Base-by-base conservation (phyloP, 306 rosid species). In the Cucurbita maxima region DNA sequence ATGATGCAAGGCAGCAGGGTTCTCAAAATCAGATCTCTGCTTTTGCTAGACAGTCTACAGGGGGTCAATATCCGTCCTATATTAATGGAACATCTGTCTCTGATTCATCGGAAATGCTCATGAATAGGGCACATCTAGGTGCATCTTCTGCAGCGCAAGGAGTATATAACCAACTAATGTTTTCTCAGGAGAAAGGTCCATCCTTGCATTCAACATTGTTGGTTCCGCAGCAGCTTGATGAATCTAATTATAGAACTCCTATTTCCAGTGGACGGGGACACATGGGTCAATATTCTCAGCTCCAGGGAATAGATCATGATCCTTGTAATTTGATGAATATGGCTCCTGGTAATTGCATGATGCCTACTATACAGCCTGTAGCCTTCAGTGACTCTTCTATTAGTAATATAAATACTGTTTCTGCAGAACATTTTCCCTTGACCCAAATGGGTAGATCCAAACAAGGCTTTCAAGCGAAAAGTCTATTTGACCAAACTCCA, bases 191-290 rank as follows among this genome's bases (percentile, higher is more conserved):
- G 70, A 86, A 83, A 77, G 79, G 80, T 34, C 87, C 77, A 74
- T 72, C 71, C 59, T 56, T 81, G 79, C 81, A 54, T 22, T 76
- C 85, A 30, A 22, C 77, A 60, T 74, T 81, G 72, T 66, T 71
- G 72, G 79, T 77, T 78, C 72, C 85, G 14, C 87, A 83, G 79
- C 87, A 81, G 80, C 78, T 80, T n/a, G 87, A 85, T 74, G 81
- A 22, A n/a, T 79, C 86, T 51, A 66, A 81, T 58, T 81, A 85
- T 67, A 86, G 87, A 16, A 59, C 80, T 36, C 85, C 87, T 22
- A 64, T 81, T 45, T 66, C 85, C 51, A 59, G 57, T 77, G 84
- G 79, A 55, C 78, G 82, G 79, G 87, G 83, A 38, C 54, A 60
- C 58, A 47, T 80, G 72, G 71, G 52, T 75, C 85, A 74, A 64